Base-by-base conservation (phyloP, 345 rosid genomes). In the Corymbia maculata region DNA sequence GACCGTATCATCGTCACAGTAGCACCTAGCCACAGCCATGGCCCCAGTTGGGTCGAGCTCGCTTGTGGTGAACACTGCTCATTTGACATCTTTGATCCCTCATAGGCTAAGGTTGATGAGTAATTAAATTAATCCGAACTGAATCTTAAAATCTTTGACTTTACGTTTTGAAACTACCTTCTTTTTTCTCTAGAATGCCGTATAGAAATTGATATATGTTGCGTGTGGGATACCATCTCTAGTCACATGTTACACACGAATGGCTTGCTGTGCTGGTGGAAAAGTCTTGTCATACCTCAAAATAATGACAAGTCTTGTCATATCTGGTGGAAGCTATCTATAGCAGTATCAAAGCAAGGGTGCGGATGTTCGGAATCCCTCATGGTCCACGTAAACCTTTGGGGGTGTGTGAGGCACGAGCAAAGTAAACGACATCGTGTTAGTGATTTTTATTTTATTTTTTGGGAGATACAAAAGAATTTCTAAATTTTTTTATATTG, bases 21-120 rank as follows among this genome's bases (percentile, higher is more conserved):
- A 36, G 26, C 10, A 0, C 21, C 7, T 0, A 9, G 13, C 13
- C 19, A 4, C 0, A 9, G 13, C 13, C 19, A 4, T 36, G 4
- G 13, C 13, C 4, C 7, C 2, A 32, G 47, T 70, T 19, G 24
- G 0, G 26, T 24, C 22, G 7, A 16, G 45, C 80, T 70, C 10
- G 13, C 47, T 36, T 1, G 1, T 7, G 17, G 15, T 70, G 24
- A 21, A 70, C 1, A 70, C 17, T 13, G 24, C 47, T 70, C 80
- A 36, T 9, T 70, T 70, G 47, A 13, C 80, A 32, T 17, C 47
- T 17, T 70, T 32, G 32, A 15, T 68, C 45, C 79, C 79, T 68
- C 22, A 0, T 15, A 30, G 1, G 45, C 45, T 68, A 68, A 15
- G 79, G 79, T 68, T 16, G 45, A 17, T 10, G 24, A 36, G 80